Conservation (phyloP, 1,284 basidiomycete genomes). For the Meira miltonrushii region DNA sequence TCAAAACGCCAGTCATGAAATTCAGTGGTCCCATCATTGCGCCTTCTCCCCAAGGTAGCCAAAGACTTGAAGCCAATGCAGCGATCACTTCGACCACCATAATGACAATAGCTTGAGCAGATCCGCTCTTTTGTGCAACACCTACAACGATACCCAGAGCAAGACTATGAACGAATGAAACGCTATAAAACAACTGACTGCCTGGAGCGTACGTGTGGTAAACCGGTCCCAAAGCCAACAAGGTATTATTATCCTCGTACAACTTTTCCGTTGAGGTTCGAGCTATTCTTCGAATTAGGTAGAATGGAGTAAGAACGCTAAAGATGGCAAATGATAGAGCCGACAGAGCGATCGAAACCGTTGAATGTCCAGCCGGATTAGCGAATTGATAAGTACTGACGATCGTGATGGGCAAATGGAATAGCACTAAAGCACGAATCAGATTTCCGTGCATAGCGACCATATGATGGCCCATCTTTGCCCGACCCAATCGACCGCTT, state of each 20-base stretch:
- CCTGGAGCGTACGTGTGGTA: conserved; percentile 92
- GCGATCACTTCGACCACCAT: conserved; percentile 53
- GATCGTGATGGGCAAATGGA: conserved; percentile 87
- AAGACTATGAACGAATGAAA: conserved; percentile 75
- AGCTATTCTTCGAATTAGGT: conserved; percentile 69
- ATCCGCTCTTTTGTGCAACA: conserved; percentile 79
- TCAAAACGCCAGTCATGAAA: conserved; percentile 80
- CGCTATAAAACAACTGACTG: conserved; percentile 77
- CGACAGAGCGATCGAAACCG: conserved; percentile 64
- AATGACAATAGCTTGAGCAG: conserved; percentile 82
- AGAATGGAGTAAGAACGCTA: conserved; percentile 70
- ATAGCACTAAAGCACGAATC: conserved; percentile 77
- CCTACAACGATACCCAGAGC: conserved; percentile 76
- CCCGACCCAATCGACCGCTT: background rate
- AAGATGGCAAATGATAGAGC: conserved; percentile 71
- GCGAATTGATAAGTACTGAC: conserved; percentile 84
- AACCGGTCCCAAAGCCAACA: conserved; percentile 84
- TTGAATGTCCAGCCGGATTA: conserved; percentile 58
- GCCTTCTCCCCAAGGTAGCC: conserved; percentile 92
- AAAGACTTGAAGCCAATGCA: conserved; percentile 53
- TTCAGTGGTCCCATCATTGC: conserved; percentile 91
- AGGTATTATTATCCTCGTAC: conserved; percentile 79
- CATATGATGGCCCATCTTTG: conserved; percentile 18
- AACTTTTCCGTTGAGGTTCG: conserved; percentile 79
- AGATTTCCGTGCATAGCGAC: conserved; percentile 69